A percentile compares a stretch with the other conserved stretches of the same genome.
Evolutionary conservation across 306 rosid species (phyloP).

Genomic region (Vigna angularis): DNA sequence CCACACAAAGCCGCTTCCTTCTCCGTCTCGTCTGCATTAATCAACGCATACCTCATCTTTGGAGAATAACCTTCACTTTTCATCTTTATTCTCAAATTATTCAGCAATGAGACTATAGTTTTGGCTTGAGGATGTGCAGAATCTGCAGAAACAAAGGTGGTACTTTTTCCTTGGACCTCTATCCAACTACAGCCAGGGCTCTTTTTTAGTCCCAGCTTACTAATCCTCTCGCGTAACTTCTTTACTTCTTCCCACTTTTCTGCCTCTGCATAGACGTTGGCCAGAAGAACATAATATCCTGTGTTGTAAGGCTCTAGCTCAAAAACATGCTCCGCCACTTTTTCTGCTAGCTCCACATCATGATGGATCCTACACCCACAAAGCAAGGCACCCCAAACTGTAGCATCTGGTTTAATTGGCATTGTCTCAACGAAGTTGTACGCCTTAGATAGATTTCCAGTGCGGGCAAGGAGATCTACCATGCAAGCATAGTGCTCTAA

Average conservation of each 20-base stretch:
- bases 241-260: constrained; percentile 79
- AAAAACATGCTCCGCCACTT: constrained; percentile 72
- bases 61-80: constrained; percentile 66
- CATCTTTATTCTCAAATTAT: constrained; percentile 59
- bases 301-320: constrained; percentile 78
- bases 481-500: constrained; percentile 75
- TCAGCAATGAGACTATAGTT: constrained; percentile 56
- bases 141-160: constrained; percentile 66
- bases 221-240: constrained; percentile 57
- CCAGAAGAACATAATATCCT: constrained; percentile 72
- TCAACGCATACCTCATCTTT: constrained; percentile 64
- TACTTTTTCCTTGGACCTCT: constrained; percentile 60
- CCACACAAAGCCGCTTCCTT: constrained; percentile 79
- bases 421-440: constrained; percentile 60
- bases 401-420: constrained; percentile 75
- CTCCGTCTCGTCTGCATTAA: constrained; percentile 63
- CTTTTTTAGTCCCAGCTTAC: constrained; percentile 60
- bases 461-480: constrained; percentile 82
- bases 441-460: constrained; percentile 65
- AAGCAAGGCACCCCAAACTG: constrained; percentile 76
- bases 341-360: constrained; percentile 76
- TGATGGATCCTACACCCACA: constrained; percentile 76
- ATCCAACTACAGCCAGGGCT: constrained; percentile 76
- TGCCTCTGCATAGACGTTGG: constrained; percentile 75
- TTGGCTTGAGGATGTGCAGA: constrained; percentile 66